A percentile compares a stretch with the other conserved stretches of the same genome.
These are phyloP conservation scores for Blastobotrys apis DNA, from an alignment of 1,139 yeast species.

Conservation along the genomic window DNA sequence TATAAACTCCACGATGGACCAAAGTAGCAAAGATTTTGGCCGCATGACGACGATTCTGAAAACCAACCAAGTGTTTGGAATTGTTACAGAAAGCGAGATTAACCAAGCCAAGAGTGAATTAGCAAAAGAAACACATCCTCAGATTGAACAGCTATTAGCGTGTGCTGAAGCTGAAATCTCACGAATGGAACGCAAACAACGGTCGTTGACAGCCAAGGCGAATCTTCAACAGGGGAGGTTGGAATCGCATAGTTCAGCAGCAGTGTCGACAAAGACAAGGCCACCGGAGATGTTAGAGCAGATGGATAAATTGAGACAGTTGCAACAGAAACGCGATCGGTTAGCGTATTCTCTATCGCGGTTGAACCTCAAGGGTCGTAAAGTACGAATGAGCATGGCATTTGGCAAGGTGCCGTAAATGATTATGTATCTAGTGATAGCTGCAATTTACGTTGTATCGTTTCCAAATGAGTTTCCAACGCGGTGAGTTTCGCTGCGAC, in stretches of 20 bases:
- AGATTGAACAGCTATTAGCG: constrained; percentile 24
- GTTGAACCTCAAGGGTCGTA: constrained; percentile 31
- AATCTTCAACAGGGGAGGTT: constrained; percentile 29
- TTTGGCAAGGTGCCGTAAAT: constrained; percentile 4
- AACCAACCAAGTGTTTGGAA: constrained; percentile 30
- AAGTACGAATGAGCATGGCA: constrained; percentile 24
- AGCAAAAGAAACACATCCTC: constrained; percentile 30
- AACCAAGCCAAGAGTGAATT: constrained; percentile 26
- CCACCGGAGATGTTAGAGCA: constrained; percentile 29
- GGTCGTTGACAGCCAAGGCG: constrained; percentile 26
- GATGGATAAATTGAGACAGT: constrained; percentile 34
- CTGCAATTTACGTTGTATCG: constrained; percentile 26
- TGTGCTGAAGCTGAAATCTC: constrained; percentile 27
- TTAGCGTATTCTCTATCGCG: constrained; percentile 36
- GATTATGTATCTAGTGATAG: constrained; percentile 2
- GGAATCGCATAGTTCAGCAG: constrained; percentile 17
- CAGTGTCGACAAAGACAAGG: constrained; percentile 23
- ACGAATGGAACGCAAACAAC: constrained; percentile 27
- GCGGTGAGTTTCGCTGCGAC: constrained; percentile 40
- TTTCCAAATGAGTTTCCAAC: constrained; percentile 26
- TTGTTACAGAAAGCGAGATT: constrained; percentile 30
- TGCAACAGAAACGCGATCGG: constrained; percentile 38
- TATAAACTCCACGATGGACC: constrained; percentile 22
- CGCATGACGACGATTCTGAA: constrained; percentile 25
- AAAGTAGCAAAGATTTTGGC: constrained; percentile 24